Evolutionary conservation across 164 flowering plant species (phyloP).

Genomic region (Vitis labrusca): DNA sequence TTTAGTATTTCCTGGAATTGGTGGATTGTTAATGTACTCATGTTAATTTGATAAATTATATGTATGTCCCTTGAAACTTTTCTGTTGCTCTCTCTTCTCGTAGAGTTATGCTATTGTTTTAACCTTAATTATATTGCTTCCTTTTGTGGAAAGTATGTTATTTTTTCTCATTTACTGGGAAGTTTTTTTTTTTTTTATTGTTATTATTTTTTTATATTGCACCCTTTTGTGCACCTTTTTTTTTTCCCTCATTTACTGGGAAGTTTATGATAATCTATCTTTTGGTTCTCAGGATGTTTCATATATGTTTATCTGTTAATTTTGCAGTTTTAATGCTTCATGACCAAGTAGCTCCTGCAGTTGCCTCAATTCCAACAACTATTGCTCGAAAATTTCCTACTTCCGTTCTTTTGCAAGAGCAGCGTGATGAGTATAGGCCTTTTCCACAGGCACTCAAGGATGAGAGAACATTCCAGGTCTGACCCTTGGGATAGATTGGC

Average conservation of each 20-base stretch:
- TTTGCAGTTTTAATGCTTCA: conserved; percentile 49
- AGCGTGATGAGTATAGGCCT: conserved; percentile 52
- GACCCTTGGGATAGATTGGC: not conserved
- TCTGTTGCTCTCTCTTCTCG: too few relatives aligned
- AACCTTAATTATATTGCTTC: too few relatives aligned
- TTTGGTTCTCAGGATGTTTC: not conserved
- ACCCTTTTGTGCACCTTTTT: not conserved
- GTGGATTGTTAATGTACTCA: not conserved
- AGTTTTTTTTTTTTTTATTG: not conserved
- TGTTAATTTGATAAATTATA: not conserved
- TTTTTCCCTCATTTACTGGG: not conserved
- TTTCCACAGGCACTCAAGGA: conserved; percentile 34
- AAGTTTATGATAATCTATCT: not conserved
- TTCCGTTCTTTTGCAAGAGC: conserved; percentile 64
- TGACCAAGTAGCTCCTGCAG: conserved; percentile 46
- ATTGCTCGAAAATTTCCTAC: conserved; percentile 44
- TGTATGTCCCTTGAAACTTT: too few relatives aligned
- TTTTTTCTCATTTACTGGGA: not conserved
- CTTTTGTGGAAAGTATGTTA: too few relatives aligned
- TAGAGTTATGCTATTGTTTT: too few relatives aligned
- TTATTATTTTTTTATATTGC: not conserved
- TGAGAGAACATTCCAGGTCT: conserved; percentile 53
- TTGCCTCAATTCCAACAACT: conserved; percentile 33
- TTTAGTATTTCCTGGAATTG: not conserved
- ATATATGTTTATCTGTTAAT: conserved; percentile 1